These are phyloP conservation scores for Candida ovalis DNA, from an alignment of 805 yeast species.

Conservation along the genomic window DNA sequence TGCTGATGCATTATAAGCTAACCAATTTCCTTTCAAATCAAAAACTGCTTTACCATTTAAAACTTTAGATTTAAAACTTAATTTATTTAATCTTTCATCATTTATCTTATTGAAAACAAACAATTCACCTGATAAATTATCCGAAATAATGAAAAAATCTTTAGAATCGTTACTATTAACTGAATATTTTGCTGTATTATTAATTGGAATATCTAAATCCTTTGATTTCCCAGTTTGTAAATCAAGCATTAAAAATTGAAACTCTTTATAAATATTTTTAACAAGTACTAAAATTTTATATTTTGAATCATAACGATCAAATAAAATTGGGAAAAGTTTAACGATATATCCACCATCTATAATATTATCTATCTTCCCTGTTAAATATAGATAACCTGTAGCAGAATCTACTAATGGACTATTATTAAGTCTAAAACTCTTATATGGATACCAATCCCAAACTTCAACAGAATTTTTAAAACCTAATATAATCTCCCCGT, in stretches of 20 bases:
- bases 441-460: conserved; percentile 37
- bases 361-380: conserved; percentile 17
- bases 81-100: neutral
- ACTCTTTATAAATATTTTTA: conserved; percentile 18
- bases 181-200: conserved; percentile 6
- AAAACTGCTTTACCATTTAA: conserved; percentile 39
- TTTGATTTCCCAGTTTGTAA: neutral
- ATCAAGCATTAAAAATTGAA: conserved; percentile 11
- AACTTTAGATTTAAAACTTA: conserved; percentile 13
- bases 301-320: conserved; percentile 17
- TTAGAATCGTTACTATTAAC: conserved; percentile 11
- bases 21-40: conserved; percentile 48
- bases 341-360: conserved; percentile 12
- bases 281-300: conserved; percentile 21
- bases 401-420: neutral
- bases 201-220: conserved; percentile 3
- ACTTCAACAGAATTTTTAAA: conserved; percentile 30
- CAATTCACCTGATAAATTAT: conserved; percentile 17
- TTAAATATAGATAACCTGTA: conserved; percentile 26
- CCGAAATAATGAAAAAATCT: conserved; percentile 14
- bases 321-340: conserved; percentile 22
- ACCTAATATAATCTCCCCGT: conserved; percentile 35
- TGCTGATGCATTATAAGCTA: conserved; percentile 43
- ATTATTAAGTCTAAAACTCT: neutral
- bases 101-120: conserved; percentile 6